Evolutionary conservation across 768 basidiomycete genomes (phyloP).

Genomic region (Hygrophorus russula): DNA sequence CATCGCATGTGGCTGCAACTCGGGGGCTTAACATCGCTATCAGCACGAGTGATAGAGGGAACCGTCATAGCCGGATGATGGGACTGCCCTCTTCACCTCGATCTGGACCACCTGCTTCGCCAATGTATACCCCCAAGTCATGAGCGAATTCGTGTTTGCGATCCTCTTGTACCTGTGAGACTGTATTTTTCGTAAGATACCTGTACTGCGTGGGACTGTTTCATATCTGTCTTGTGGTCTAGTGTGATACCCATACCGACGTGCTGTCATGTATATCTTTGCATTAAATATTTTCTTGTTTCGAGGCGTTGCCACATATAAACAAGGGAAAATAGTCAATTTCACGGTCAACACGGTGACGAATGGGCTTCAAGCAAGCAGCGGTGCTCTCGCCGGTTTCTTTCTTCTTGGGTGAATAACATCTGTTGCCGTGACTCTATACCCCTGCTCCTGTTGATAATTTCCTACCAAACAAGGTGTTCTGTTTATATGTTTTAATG

Average conservation of each 20-base stretch:
- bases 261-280: too few species aligned
- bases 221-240: too few species aligned
- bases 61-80: conserved; percentile 53
- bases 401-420: conserved; percentile 72
- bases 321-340: too few species aligned
- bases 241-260: too few species aligned
- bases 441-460: conserved; percentile 1
- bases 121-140: conserved; percentile 1
- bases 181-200: neutral
- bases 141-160: neutral
- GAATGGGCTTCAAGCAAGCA: conserved; percentile 79
- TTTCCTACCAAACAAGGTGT: conserved; percentile 37
- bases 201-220: too few species aligned
- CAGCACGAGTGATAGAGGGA: conserved; percentile 40
- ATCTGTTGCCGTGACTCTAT: conserved; percentile 9
- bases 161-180: neutral
- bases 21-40: conserved; percentile 49
- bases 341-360: too few species aligned
- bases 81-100: conserved; percentile 52
- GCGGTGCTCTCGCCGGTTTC: conserved; percentile 80
- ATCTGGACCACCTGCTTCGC: conserved; percentile 21
- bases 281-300: too few species aligned
- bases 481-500: conserved; percentile 73
- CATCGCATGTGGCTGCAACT: conserved; percentile 50
- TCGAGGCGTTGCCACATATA: too few species aligned